phyloP scores from a whole-genome alignment of 306 rosid genomes.

The Datisca glomerata region DNA sequence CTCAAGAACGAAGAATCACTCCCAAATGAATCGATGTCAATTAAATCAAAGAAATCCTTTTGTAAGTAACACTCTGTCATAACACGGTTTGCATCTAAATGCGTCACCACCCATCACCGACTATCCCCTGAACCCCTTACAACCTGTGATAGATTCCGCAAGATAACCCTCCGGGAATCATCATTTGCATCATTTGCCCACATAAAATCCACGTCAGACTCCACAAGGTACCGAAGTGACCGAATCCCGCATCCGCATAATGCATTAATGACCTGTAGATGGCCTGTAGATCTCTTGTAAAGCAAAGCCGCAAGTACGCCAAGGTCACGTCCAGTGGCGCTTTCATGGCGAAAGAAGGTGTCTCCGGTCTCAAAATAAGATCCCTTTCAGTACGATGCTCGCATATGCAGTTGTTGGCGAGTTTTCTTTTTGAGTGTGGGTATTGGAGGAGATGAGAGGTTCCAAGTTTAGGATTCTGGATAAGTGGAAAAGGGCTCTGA shows the following conservation, averaged over 20 bases:
- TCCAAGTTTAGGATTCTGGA: slow-evolving; percentile 14
- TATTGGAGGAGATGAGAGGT: not conserved
- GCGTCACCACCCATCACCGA: slow-evolving; percentile 54
- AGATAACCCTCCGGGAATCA: slow-evolving; percentile 24
- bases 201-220: slow-evolving; percentile 74
- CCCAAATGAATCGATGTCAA: slow-evolving; percentile 83
- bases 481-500: slow-evolving; percentile 10
- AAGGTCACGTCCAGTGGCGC: slow-evolving; percentile 84
- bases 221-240: slow-evolving; percentile 58
- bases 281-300: slow-evolving; percentile 35
- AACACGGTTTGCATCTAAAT: slow-evolving; percentile 65
- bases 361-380: slow-evolving; percentile 52
- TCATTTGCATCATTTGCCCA: slow-evolving; percentile 68
- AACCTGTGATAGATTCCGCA: slow-evolving; percentile 37
- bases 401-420: slow-evolving; percentile 3
- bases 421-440: not conserved
- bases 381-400: slow-evolving; percentile 40
- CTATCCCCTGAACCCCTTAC: slow-evolving; percentile 18
- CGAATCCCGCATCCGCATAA: slow-evolving; percentile 81
- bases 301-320: slow-evolving; percentile 70
- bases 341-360: slow-evolving; percentile 69
- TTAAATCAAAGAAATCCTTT: slow-evolving; percentile 63
- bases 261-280: slow-evolving; percentile 53
- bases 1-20: slow-evolving; percentile 91
- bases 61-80: slow-evolving; percentile 66